Evolutionary conservation across 1,284 basidiomycete species (phyloP), one percentile per base, ranked within the genome.

Genomic region (Gomphus bonarii): DNA sequence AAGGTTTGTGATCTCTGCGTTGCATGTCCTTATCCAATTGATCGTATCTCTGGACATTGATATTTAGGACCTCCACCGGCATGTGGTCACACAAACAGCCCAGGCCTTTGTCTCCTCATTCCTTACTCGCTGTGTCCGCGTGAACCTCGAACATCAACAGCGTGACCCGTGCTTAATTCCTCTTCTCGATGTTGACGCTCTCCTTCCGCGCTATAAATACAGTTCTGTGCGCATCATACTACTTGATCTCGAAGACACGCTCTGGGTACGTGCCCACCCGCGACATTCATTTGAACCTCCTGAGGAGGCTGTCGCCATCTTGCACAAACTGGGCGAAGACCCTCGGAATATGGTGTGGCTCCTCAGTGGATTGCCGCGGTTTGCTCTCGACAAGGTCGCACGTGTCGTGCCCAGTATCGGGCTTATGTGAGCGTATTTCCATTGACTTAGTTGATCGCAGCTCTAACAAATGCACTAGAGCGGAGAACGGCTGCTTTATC

Each of bases 401-500:
- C 75, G 76, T 58, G 71, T 72, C 58, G 74, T 84, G 20, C 85
- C 88, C 3, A 75, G 75, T 40, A 71, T 91, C 54, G 91, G 91
- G n/a, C 80, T 93, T 60, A 81, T 91, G 75, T 84, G 65, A 68
- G 81, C 74, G 5, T 28, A 54, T 59, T 11, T 18, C 54, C 18
- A 61, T 38, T 5, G 20, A 20, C 12, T 4, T 16, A 9, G 9
- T 20, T 44, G 20, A n/a, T 1, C 7, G 10, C 10, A 20, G 9
- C 12, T 8, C 12, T 44, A 5, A 35, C 33, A 40, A 14, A 52
- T 52, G 25, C 40, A 33, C 20, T 49, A 85, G 84, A 0, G 88
- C 89, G 0, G 91, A 94, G 72, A 91, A 93, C 61, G 91, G 91
- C 1, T 94, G 91, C 69, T 91, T 84, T 66, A 79, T 92, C 66